A percentile compares a stretch with the other conserved stretches of the same genome.
These are phyloP conservation scores for Leccinum longicurvipes DNA, from an alignment of 768 basidiomycete species.

Conservation along the genomic window DNA sequence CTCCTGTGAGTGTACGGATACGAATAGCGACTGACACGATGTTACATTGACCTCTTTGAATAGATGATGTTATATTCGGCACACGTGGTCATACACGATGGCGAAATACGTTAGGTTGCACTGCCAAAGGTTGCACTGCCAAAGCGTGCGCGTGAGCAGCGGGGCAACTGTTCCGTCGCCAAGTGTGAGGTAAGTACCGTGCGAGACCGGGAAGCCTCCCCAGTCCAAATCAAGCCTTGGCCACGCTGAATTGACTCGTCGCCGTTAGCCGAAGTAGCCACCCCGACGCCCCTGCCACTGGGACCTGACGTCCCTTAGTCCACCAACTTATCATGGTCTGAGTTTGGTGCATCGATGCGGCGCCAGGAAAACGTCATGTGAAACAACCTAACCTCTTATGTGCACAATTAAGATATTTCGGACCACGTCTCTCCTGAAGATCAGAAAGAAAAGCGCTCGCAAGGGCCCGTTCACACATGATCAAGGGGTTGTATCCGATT, in stretches of 20 bases:
- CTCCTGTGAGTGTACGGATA: neutral
- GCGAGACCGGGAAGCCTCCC: neutral
- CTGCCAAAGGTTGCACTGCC: neutral
- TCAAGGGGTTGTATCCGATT: neutral
- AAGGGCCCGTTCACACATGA: neutral
- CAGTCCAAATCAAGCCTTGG: conserved; percentile 16
- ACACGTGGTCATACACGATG: neutral
- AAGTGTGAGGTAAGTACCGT: neutral
- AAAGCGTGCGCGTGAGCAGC: neutral
- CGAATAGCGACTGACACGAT: neutral
- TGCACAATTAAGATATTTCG: neutral
- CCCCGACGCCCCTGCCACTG: neutral
- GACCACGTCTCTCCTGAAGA: neutral
- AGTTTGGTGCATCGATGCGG: neutral
- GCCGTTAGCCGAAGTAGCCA: neutral
- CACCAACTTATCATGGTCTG: neutral
- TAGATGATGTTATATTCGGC: neutral
- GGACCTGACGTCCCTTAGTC: neutral
- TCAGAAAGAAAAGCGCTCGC: neutral
- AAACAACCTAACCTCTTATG: neutral
- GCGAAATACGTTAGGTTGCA: neutral
- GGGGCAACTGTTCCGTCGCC: neutral
- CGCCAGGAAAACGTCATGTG: neutral
- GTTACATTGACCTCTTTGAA: neutral
- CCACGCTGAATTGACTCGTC: neutral